Conservation (phyloP, 306 rosid species). For the Medicago truncatula region DNA sequence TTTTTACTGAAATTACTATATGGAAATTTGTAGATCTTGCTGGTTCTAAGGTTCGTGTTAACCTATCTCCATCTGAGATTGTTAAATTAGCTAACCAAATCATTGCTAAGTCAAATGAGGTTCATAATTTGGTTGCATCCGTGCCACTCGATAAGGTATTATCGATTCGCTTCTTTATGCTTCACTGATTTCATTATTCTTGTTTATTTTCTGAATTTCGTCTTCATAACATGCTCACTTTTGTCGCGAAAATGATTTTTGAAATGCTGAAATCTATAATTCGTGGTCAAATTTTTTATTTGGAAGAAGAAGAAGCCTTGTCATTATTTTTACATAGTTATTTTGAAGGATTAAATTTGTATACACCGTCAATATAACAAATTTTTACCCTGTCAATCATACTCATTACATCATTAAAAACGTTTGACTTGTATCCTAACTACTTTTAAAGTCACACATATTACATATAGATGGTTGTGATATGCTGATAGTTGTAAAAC, state of each 20-base stretch:
- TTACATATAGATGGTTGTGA: too few species aligned
- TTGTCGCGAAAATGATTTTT: slow-evolving; percentile 1
- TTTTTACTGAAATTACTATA: slow-evolving; percentile 21
- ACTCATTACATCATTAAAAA: too few species aligned
- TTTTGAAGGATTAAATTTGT: background rate
- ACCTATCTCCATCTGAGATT: slow-evolving; percentile 81
- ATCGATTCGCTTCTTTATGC: slow-evolving; percentile 9
- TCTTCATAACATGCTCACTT: background rate
- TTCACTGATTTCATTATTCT: background rate
- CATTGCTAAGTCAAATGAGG: slow-evolving; percentile 73
- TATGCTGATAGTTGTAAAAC: too few species aligned
- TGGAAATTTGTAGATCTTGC: slow-evolving; percentile 66
- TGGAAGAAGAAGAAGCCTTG: slow-evolving; percentile 6
- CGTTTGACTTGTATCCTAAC: too few species aligned
- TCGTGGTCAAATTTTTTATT: slow-evolving; percentile 15
- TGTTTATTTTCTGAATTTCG: slow-evolving; percentile 9
- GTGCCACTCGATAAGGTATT: slow-evolving; percentile 84
- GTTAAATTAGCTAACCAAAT: slow-evolving; percentile 74
- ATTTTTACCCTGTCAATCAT: too few species aligned
- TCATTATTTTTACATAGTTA: background rate
- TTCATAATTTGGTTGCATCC: slow-evolving; percentile 78
- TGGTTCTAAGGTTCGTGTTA: slow-evolving; percentile 62
- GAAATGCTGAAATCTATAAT: slow-evolving; percentile 3
- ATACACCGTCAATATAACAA: too few species aligned
- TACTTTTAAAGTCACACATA: too few species aligned